Percentiles rank a stretch among this genome's conserved stretches.
phyloP scores from a whole-genome alignment of 371 early-diverging fungal species.

The Parasitella parasitica region DNA sequence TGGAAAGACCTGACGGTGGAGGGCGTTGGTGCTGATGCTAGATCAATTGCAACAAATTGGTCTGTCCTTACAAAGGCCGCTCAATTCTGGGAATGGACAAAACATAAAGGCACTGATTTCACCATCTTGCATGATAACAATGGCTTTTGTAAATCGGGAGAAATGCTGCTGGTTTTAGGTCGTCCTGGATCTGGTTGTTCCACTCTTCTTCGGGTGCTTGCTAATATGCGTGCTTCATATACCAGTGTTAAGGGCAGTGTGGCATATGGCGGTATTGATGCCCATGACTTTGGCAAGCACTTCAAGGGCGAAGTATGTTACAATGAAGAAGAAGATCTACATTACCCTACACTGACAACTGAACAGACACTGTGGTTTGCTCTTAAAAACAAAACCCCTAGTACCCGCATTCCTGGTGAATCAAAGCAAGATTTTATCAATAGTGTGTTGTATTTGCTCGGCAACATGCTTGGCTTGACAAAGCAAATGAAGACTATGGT shows the following conservation, averaged over 20 bases:
- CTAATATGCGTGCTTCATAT: slow-evolving; percentile 64
- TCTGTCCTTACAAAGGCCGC: slow-evolving; percentile 13
- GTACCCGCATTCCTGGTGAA: slow-evolving; percentile 51
- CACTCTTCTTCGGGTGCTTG: slow-evolving; percentile 62
- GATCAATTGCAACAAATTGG: slow-evolving; percentile 31
- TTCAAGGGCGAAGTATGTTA: slow-evolving; percentile 68
- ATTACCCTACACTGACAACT: slow-evolving; percentile 68
- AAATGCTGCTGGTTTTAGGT: slow-evolving; percentile 72
- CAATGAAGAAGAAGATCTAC: slow-evolving; percentile 71
- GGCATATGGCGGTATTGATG: slow-evolving; percentile 63
- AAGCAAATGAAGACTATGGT: slow-evolving; percentile 78
- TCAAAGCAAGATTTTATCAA: slow-evolving; percentile 41
- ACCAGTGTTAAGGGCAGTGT: slow-evolving; percentile 54
- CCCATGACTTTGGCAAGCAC: slow-evolving; percentile 51
- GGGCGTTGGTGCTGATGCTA: slow-evolving; percentile 44
- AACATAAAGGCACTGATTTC: slow-evolving; percentile 18
- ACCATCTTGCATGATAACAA: slow-evolving; percentile 53
- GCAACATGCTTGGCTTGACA: slow-evolving; percentile 72
- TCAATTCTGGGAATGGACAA: slow-evolving; percentile 22
- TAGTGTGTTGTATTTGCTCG: slow-evolving; percentile 52
- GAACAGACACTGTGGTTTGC: slow-evolving; percentile 70
- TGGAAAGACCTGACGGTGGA: slow-evolving; percentile 45
- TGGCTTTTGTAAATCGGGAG: slow-evolving; percentile 66
- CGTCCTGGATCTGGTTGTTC: slow-evolving; percentile 74
- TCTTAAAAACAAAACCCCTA: slow-evolving; percentile 65